phyloP scores from a whole-genome alignment of 2,329 filamentous ascomycete genomes.

The Colletotrichum liriopes region DNA sequence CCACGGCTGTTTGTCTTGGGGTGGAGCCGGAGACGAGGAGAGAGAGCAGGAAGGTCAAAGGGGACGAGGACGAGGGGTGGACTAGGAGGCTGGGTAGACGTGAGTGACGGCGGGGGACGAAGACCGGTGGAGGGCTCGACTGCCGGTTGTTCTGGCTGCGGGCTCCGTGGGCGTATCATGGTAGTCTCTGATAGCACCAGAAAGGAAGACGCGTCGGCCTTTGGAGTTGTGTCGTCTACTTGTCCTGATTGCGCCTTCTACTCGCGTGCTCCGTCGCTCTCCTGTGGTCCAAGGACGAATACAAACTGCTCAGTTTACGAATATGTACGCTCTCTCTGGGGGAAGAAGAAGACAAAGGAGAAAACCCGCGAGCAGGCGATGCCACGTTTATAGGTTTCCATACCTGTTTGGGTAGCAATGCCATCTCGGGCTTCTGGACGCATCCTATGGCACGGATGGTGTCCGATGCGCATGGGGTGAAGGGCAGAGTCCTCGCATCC shows the following conservation, averaged over 20 bases:
- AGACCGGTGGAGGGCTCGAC: neutral
- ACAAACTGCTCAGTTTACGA: too few relatives aligned
- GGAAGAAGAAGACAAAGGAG: too few relatives aligned
- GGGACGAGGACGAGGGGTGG: neutral
- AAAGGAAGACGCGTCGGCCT: neutral
- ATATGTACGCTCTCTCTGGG: too few relatives aligned
- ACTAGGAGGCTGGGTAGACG: neutral
- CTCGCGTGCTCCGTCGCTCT: too few relatives aligned
- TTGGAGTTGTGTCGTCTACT: neutral
- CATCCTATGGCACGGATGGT: neutral
- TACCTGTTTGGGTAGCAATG: neutral
- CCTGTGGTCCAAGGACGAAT: too few relatives aligned
- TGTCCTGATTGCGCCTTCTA: too few relatives aligned
- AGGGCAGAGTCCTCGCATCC: neutral
- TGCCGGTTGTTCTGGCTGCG: neutral
- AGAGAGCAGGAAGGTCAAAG: neutral
- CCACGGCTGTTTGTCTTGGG: conserved; percentile 78
- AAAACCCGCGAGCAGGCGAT: too few relatives aligned
- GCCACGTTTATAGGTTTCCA: too few relatives aligned
- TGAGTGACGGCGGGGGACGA: neutral
- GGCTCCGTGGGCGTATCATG: neutral
- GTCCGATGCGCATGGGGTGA: neutral
- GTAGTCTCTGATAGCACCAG: neutral
- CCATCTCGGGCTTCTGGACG: neutral
- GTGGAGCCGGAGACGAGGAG: conserved; percentile 44